These are phyloP conservation scores for Naganishia liquefaciens DNA, from an alignment of 1,284 basidiomycete species.

Conservation along the genomic window DNA sequence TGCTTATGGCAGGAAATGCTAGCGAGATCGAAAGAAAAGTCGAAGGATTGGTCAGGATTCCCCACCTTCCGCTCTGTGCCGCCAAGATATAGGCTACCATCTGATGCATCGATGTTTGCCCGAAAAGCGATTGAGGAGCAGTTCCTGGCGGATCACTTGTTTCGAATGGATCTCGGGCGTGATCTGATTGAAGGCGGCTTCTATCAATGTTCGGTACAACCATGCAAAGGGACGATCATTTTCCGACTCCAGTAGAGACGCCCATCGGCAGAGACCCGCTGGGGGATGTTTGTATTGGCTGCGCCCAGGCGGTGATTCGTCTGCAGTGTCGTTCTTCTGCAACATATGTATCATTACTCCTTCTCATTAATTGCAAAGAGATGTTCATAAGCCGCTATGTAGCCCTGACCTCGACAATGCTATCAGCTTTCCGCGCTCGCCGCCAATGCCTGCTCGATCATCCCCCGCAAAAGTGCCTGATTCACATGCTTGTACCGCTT, in stretches of 20 bases:
- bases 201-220: not conserved
- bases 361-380: too few species aligned
- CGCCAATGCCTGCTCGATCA: constrained; percentile 24
- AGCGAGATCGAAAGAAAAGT: too few species aligned
- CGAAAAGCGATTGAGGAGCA: constrained; percentile 9
- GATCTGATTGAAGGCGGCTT: constrained; percentile 4
- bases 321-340: too few species aligned
- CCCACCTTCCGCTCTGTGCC: too few species aligned
- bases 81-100: not conserved
- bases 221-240: not conserved
- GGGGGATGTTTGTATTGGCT: not conserved
- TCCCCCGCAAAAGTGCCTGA: constrained; percentile 14
- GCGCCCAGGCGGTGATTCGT: too few species aligned
- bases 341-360: too few species aligned
- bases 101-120: not conserved
- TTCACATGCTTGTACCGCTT: constrained; percentile 14
- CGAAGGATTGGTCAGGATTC: too few species aligned
- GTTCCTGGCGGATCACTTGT: constrained; percentile 11
- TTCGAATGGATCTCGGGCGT: constrained; percentile 7
- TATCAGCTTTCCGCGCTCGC: not conserved
- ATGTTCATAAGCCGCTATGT: not conserved
- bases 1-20: constrained; percentile 1
- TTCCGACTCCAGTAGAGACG: not conserved
- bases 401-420: not conserved
- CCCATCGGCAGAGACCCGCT: too few species aligned